Evolutionary conservation across 169 alveolate genomes (phyloP).

Genomic region (Plasmodium vinckei): DNA sequence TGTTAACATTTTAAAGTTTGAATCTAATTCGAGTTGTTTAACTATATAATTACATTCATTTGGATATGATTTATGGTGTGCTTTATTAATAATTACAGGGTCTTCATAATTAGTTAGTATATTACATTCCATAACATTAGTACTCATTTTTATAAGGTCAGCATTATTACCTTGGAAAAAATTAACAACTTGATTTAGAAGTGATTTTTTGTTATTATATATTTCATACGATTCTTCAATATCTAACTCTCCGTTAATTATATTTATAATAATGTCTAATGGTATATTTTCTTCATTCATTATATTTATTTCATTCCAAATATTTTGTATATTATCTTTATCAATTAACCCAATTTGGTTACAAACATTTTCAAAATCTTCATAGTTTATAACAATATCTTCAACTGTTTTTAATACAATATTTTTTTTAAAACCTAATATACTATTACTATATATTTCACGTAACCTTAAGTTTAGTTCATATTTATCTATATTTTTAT

Average conservation of each 20-base stretch:
- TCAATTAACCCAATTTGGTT: constrained; percentile 39
- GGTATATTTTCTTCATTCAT: constrained; percentile 72
- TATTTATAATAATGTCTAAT: constrained; percentile 47
- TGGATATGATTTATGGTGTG: constrained; percentile 51
- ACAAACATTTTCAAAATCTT: constrained; percentile 46
- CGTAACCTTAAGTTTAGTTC: constrained; percentile 46
- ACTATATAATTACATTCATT: constrained; percentile 49
- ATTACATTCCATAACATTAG: constrained; percentile 42
- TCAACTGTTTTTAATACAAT: constrained; percentile 8
- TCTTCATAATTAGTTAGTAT: constrained; percentile 51
- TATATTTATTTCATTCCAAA: constrained; percentile 71
- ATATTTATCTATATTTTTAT: constrained; percentile 37
- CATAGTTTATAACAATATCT: constrained; percentile 14
- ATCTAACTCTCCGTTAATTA: constrained; percentile 55
- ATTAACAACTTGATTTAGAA: constrained; percentile 64
- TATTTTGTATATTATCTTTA: constrained; percentile 21
- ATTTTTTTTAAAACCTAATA: constrained; percentile 49
- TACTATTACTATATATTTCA: constrained; percentile 57
- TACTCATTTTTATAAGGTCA: constrained; percentile 42
- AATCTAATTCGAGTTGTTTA: constrained; percentile 32
- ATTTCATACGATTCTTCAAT: constrained; percentile 59
- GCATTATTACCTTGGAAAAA: constrained; percentile 72
- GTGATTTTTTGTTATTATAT: constrained; percentile 44
- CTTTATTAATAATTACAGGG: constrained; percentile 58
- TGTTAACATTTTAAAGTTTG: constrained; percentile 59